Conservation (phyloP, 1,139 yeast genomes). For the Yarrowia galli region DNA sequence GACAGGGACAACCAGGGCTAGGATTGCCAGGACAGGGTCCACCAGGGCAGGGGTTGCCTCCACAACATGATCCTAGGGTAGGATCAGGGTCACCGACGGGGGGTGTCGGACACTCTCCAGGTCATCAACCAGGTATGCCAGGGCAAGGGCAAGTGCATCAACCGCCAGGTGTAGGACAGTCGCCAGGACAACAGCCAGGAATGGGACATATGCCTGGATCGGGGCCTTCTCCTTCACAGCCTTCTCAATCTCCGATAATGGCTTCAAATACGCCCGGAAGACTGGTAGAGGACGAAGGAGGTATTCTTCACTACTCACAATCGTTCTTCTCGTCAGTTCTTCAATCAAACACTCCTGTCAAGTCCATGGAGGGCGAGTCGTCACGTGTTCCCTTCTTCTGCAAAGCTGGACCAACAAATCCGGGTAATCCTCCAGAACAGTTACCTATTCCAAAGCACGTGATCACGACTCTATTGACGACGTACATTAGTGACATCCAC, state of each 20-base stretch:
- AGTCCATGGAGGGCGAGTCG: conserved; percentile 23
- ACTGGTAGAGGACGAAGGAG: conserved; percentile 6
- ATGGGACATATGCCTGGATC: conserved; percentile 5
- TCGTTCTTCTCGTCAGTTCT: conserved; percentile 21
- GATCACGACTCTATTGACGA: not conserved
- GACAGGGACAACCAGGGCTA: not conserved
- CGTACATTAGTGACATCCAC: conserved; percentile 24
- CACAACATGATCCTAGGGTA: not conserved
- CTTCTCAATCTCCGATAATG: not conserved
- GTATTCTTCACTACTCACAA: conserved; percentile 26
- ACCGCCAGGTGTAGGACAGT: not conserved
- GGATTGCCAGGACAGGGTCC: not conserved
- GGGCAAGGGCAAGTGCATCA: no score
- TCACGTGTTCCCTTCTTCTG: conserved; percentile 32
- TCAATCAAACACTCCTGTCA: conserved; percentile 18
- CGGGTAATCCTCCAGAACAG: not conserved
- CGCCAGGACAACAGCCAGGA: not conserved
- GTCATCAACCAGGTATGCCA: not conserved
- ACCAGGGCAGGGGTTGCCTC: not conserved
- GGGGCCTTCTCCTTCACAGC: conserved; percentile 3
- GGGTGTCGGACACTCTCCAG: not conserved
- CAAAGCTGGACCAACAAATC: conserved; percentile 5
- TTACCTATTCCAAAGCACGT: not conserved
- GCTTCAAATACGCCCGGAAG: conserved; percentile 13
- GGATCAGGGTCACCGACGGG: not conserved